Evolutionary conservation across 192 early-diverging fungal genomes (phyloP), one percentile per base, ranked within the genome.

Genomic region (Gaertneriomyces sp.): DNA sequence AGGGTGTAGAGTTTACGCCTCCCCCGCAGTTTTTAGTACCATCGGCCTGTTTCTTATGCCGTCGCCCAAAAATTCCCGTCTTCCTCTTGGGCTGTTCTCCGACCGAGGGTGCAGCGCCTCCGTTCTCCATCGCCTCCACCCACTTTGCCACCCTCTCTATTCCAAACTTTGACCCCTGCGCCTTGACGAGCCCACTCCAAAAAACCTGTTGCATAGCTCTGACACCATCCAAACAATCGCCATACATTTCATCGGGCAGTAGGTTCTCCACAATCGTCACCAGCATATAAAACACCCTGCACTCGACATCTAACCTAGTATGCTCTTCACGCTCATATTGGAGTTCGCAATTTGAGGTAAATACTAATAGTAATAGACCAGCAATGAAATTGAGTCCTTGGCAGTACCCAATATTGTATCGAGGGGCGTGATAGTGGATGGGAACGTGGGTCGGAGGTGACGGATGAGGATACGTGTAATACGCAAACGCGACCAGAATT

Each of bases 351-450:
- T 58, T 39, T 58, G 39, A 14, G 39, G 59, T 46, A 77, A 69
- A 78, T 20, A 90, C 85, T 7, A 93, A 70, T 11, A 93, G 75
- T 8, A 93, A 75, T 38, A 91, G 72, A 14, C 86, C 91, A 41
- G 76, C 90, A 53, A 93, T 73, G 53, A 90, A 91, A 63, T 91
- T 93, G 59, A 93, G 82, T 4, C 85, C 86, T 69, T 93, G 91
- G 68, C 89, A 91, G 75, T 93, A 93, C 7, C 91, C 91, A 43
- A 93, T 89, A 17, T 82, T 62, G 54, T 81, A 81, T 8, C 60
- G 45, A 14, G 61, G 25, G 16, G 70, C 45, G 50, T 67, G 67
- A 0, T 38, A 52, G 19, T 6, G 12, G 16, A 25, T 17, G 45
- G 9, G 12, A 33, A 33, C 25, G 25, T 33, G 25, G 25, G 25